Evolutionary conservation across 1,284 basidiomycete species (phyloP).

Genomic region (Takashimella koratensis): DNA sequence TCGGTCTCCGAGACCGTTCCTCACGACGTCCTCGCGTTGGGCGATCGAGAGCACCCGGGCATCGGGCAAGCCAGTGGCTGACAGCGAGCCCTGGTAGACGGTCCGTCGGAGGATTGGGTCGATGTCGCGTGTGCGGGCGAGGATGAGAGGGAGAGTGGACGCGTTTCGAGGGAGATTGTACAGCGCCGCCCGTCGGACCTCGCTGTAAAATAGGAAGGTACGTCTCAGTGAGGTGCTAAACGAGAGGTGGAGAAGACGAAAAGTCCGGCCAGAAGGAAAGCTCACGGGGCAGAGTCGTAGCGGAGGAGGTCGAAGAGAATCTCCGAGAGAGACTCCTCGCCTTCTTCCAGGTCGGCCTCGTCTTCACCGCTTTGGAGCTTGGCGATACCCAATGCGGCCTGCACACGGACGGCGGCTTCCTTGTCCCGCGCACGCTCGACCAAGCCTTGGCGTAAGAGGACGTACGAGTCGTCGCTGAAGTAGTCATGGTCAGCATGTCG

Average conservation of each 20-base stretch:
- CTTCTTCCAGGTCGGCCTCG: conserved; percentile 60
- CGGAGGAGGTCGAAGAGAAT: conserved; percentile 69
- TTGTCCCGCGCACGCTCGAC: conserved; percentile 82
- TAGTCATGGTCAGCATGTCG: too few relatives aligned
- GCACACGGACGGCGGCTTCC: conserved; percentile 74
- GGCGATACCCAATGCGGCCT: conserved; percentile 78
- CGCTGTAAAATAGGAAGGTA: too few relatives aligned
- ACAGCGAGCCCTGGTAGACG: conserved; percentile 65
- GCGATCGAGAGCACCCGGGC: conserved; percentile 67
- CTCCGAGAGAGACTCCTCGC: conserved; percentile 62
- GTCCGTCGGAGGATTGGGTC: conserved; percentile 78
- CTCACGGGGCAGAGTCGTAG: conserved; percentile 75
- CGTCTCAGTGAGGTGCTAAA: too few relatives aligned
- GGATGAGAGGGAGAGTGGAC: conserved; percentile 62
- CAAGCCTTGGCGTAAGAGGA: conserved; percentile 62
- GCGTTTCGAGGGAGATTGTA: conserved; percentile 68
- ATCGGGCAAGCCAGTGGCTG: conserved; percentile 57
- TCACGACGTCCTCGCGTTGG: conserved; percentile 72
- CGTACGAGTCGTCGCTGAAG: conserved; percentile 74
- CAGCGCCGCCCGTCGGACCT: conserved; percentile 84
- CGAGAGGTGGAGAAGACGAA: too few relatives aligned
- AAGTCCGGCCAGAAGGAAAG: too few relatives aligned
- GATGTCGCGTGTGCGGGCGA: conserved; percentile 78
- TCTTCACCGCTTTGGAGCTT: conserved; percentile 78
- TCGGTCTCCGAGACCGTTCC: conserved; percentile 81